Evolutionary conservation across 169 alveolate genomes (phyloP).

Genomic region (Pseudocohnilembus persalinus): DNA sequence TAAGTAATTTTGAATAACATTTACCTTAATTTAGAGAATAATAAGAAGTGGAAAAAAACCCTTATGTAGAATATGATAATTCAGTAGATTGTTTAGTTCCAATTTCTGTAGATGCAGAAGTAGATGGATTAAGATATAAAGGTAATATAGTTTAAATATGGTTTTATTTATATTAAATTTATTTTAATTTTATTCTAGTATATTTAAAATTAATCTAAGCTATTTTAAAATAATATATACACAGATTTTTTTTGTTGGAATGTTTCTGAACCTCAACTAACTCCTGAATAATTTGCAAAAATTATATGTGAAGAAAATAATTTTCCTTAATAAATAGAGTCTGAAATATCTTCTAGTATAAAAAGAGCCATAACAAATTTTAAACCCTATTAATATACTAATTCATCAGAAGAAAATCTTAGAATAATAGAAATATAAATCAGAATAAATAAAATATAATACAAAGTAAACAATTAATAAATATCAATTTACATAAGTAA

Average conservation of each 20-base stretch:
- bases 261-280: conserved; percentile 25
- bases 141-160: neutral
- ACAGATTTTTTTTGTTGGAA: conserved; percentile 27
- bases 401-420: conserved; percentile 18
- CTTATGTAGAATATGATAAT: neutral
- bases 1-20: too few species aligned
- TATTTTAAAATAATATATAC: too few species aligned
- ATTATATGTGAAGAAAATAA: conserved; percentile 31
- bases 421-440: conserved; percentile 14
- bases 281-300: conserved; percentile 26
- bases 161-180: too few species aligned
- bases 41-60: neutral
- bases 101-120: neutral
- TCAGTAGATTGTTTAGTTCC: neutral
- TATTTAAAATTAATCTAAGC: too few species aligned
- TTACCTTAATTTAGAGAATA: neutral
- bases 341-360: conserved; percentile 18
- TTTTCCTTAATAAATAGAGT: conserved; percentile 22
- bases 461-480: neutral
- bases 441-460: conserved; percentile 10
- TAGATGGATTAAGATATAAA: neutral
- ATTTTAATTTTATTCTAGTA: too few species aligned
- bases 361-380: conserved; percentile 13
- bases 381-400: conserved; percentile 11
- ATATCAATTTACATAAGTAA: too few species aligned